Evolutionary conservation across 768 basidiomycete genomes (phyloP), one percentile per base, ranked within the genome.

Genomic region (Coprinopsis strossmayeri): DNA sequence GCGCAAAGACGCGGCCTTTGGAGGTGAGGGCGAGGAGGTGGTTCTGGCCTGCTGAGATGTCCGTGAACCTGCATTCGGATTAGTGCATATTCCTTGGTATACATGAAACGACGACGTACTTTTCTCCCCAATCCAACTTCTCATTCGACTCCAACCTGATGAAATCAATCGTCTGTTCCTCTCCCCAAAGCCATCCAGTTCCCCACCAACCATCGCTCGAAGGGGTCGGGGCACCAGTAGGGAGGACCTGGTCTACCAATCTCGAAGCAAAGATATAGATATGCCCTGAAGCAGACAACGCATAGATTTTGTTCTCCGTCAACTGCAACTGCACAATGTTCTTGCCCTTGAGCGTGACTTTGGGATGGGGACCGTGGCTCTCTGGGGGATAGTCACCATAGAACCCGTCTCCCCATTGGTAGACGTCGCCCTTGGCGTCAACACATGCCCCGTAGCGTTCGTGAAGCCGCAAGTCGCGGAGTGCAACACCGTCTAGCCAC

Each of bases 321-420:
- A 80, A 61, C 55, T 81, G 81, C 5, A 93, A 57, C 44, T 76
- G 70, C 1, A 73, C 65, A 52, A 94, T 84, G 55, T 88, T 79
- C 91, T 87, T 86, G 50, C 80, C 84, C 48, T 71, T 72, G 40
- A 89, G 60, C 0, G 84, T 84, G 37, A 73, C 63, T 24, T 66
- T 72, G 3, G 84, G 84, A 24, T 52, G 54, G n/a, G 30, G 40
- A 9, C 32, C 24, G 21, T 13, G 54, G 4, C 53, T 53, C 5
- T 26, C 60, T 53, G 23, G 63, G 39, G 63, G 44, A 13, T 62
- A 54, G 3, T 63, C 53, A 13, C 70, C 70, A 53, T 72, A 73
- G 62, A 81, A 86, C 0, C 76, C 82, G 34, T 73, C 70, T 0
- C 89, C 89, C 89, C 89, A 92, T 56, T 91, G 87, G 57, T 88